Conservation (phyloP, 2,329 filamentous ascomycete species). For the Colletotrichum ledebouriae region DNA sequence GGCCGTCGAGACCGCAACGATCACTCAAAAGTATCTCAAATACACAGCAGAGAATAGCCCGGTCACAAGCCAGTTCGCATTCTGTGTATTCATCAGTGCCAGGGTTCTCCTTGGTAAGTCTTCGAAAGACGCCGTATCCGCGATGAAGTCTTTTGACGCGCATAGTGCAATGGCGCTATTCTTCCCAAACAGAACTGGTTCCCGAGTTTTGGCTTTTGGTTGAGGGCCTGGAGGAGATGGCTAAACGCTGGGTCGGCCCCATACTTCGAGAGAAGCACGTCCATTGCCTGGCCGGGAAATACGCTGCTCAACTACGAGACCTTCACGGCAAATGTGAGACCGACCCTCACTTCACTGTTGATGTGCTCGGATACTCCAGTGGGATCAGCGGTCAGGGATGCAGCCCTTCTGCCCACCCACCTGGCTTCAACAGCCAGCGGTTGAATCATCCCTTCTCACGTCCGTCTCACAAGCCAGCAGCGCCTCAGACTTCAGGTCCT, state of each 20-base stretch:
- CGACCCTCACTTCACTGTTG: conserved; percentile 37
- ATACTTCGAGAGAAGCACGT: conserved; percentile 21
- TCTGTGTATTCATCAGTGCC: conserved; percentile 62
- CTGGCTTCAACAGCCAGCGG: conserved; percentile 32
- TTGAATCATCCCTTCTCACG: conserved; percentile 27
- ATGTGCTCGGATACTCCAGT: conserved; percentile 44
- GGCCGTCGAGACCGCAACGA: conserved; percentile 60
- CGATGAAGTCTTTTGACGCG: not conserved
- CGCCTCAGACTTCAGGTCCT: not conserved
- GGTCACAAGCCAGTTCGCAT: conserved; percentile 56
- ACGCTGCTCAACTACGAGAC: conserved; percentile 41
- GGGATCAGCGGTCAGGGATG: conserved; percentile 29
- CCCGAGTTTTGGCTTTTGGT: conserved; percentile 49
- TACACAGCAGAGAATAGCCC: conserved; percentile 49
- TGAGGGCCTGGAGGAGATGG: conserved; percentile 49
- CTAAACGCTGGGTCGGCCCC: conserved; percentile 47
- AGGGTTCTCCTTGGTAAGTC: conserved; percentile 53
- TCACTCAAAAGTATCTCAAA: conserved; percentile 60
- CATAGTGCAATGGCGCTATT: conserved; percentile 49
- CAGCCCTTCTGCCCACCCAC: conserved; percentile 28
- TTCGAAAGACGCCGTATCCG: too few relatives aligned
- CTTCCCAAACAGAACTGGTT: conserved; percentile 40
- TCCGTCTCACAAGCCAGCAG: not conserved
- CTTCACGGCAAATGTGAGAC: conserved; percentile 40
- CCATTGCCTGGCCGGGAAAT: conserved; percentile 45